Conservation (phyloP, 2,329 filamentous ascomycete species). For the Pseudomassariella vexata region DNA sequence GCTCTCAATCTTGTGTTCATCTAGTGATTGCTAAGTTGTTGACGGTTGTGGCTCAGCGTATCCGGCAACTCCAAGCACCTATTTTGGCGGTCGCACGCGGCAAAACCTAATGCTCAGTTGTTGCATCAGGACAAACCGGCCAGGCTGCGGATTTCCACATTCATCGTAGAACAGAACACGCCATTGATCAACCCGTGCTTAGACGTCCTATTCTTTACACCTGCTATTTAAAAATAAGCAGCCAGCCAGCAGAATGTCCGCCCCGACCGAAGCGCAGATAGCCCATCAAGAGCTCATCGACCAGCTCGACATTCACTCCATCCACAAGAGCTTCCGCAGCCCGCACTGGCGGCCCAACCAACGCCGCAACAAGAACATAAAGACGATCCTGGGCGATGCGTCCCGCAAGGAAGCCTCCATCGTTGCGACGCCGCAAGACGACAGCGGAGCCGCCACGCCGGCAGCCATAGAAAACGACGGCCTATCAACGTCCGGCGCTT, state of each 20-base stretch:
- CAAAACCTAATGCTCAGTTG: no score
- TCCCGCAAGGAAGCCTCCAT: constrained; percentile 85
- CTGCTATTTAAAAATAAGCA: constrained; percentile 19
- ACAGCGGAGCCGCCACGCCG: constrained; percentile 55
- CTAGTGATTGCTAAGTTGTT: no score
- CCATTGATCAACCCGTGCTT: no score
- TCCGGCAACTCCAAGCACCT: no score
- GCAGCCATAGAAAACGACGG: constrained; percentile 29
- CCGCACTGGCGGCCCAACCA: constrained; percentile 85
- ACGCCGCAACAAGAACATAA: constrained; percentile 98
- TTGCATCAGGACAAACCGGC: no score
- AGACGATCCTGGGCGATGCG: constrained; percentile 88
- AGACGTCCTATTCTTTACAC: no score
- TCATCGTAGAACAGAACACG: no score
- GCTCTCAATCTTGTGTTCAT: no score
- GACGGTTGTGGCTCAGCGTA: no score
- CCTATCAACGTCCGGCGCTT: constrained; percentile 10
- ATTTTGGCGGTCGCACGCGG: no score
- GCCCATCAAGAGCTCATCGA: constrained; percentile 84
- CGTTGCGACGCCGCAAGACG: constrained; percentile 71
- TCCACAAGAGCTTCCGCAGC: constrained; percentile 87
- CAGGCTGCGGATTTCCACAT: no score
- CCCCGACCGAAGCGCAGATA: constrained; percentile 66
- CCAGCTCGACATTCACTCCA: constrained; percentile 81
- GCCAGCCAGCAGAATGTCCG: constrained; percentile 52